These are phyloP conservation scores for Aspergillus campestris DNA, from an alignment of 495 filamentous ascomycete species.

Conservation along the genomic window DNA sequence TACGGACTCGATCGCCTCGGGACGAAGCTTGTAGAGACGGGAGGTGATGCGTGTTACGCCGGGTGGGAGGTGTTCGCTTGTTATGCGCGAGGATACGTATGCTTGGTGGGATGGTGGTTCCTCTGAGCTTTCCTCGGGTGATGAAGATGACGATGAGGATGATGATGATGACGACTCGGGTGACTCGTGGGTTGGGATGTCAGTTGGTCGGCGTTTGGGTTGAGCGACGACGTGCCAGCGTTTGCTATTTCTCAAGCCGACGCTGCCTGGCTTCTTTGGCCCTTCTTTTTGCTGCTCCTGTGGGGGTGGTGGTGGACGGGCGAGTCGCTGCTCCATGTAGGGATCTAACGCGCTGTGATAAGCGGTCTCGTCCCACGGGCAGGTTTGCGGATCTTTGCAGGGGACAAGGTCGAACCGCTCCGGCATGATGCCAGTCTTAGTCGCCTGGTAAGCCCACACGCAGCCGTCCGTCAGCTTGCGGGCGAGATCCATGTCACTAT, in stretches of 20 bases:
- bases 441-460: slow-evolving; percentile 84
- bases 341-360: slow-evolving; percentile 55
- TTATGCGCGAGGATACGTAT: slow-evolving; percentile 50
- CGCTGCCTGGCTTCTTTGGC: neutral
- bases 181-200: too few species aligned
- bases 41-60: slow-evolving; percentile 55
- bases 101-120: slow-evolving; percentile 52
- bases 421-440: slow-evolving; percentile 83
- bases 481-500: slow-evolving; percentile 73
- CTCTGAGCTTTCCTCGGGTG: neutral
- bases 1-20: slow-evolving; percentile 90
- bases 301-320: slow-evolving; percentile 12
- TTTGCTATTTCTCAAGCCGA: too few species aligned
- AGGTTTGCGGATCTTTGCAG: slow-evolving; percentile 57
- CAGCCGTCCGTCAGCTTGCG: slow-evolving; percentile 83
- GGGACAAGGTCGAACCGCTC: slow-evolving; percentile 59
- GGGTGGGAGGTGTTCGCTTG: slow-evolving; percentile 52
- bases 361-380: slow-evolving; percentile 66
- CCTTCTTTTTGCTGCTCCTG: slow-evolving; percentile 14
- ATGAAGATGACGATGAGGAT: too few species aligned
- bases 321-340: slow-evolving; percentile 22
- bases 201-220: too few species aligned
- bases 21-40: slow-evolving; percentile 71
- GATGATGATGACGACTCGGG: too few species aligned
- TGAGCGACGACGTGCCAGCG: too few species aligned